Evolutionary conservation across 164 flowering plant genomes (phyloP).

Genomic region (Tetracentron sinense): DNA sequence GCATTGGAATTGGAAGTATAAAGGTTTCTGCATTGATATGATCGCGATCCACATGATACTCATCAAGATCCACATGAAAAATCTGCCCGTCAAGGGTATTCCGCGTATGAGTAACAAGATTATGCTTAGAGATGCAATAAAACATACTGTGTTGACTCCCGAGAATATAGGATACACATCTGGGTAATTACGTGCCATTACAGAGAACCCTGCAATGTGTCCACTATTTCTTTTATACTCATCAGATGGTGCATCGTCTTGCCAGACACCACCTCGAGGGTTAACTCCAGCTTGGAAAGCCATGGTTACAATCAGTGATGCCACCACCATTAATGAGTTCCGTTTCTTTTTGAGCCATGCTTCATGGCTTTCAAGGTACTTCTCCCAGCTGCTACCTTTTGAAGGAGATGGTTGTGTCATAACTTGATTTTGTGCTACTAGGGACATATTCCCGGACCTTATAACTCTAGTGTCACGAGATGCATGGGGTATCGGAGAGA

Average conservation of each 20-base stretch:
- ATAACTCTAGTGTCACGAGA: background rate
- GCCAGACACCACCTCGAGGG: no score
- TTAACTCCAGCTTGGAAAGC: conserved; percentile 19
- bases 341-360: conserved; percentile 11
- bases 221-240: background rate
- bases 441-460: background rate
- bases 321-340: conserved; percentile 23
- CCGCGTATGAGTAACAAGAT: conserved; percentile 23
- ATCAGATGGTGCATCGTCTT: no score
- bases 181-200: background rate
- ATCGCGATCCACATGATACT: conserved; percentile 18
- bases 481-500: background rate
- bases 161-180: background rate
- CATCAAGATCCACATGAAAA: conserved; percentile 17
- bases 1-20: background rate
- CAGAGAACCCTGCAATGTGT: conserved; percentile 6
- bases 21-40: background rate
- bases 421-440: background rate
- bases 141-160: conserved; percentile 10
- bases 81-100: conserved; percentile 5
- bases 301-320: conserved; percentile 21
- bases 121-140: conserved; percentile 19
- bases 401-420: background rate
- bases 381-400: background rate
- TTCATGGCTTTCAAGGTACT: background rate